Conservation (phyloP, 2,329 filamentous ascomycete species). For the Fusarium fracticaudum region DNA sequence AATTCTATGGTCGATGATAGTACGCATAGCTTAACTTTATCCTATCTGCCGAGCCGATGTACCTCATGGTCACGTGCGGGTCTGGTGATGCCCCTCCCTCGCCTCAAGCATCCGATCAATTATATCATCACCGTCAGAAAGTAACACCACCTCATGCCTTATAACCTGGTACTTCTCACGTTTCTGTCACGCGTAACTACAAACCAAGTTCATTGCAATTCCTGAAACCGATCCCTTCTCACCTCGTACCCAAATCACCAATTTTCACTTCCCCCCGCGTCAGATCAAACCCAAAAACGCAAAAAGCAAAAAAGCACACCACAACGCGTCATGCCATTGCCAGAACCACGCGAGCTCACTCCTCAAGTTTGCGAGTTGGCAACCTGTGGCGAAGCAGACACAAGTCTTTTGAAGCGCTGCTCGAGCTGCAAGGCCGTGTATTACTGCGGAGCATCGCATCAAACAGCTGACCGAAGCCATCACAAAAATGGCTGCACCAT, state of each 20-base stretch:
- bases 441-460: conserved; percentile 59
- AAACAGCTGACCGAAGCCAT: conserved; percentile 46
- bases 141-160: neutral
- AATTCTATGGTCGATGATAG: too few relatives aligned
- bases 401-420: conserved; percentile 47
- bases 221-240: neutral
- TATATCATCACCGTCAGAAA: neutral
- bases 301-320: neutral
- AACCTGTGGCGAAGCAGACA: neutral
- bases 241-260: neutral
- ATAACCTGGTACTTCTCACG: accelerated
- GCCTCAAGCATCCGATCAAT: neutral
- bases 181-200: accelerated
- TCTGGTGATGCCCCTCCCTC: neutral
- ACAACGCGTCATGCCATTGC: neutral
- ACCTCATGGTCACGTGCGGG: neutral
- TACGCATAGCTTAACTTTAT: neutral
- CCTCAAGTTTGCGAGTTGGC: conserved; percentile 21
- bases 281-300: neutral
- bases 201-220: accelerated
- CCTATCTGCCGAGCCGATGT: neutral
- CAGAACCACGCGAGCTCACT: neutral
- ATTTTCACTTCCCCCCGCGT: neutral
- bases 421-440: conserved; percentile 52
- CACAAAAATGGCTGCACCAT: conserved; percentile 54